Percentiles rank a stretch among this genome's conserved stretches.
Conservation (phyloP, 371 early-diverging fungal genomes). For the Rhizopus arrhizus region DNA sequence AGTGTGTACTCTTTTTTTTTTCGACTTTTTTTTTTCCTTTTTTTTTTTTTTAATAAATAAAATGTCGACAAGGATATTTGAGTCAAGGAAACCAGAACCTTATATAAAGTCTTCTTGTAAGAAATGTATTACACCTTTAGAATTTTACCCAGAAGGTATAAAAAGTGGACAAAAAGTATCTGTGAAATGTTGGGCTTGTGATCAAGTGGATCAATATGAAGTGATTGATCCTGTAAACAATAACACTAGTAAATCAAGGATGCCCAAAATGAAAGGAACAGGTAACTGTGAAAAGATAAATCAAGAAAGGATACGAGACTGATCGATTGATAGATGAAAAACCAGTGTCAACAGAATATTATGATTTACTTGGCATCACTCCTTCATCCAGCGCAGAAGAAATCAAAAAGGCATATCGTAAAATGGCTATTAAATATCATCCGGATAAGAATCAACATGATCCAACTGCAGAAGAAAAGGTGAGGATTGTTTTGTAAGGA, state of each 20-base stretch:
- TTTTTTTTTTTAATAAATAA: conserved; percentile 13
- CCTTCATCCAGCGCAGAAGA: conserved; percentile 57
- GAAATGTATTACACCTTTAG: conserved; percentile 42
- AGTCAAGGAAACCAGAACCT: conserved; percentile 53
- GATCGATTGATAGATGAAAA: conserved; percentile 57
- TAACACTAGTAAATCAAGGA: conserved; percentile 27
- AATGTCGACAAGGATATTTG: conserved; percentile 3
- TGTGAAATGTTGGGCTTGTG: conserved; percentile 61
- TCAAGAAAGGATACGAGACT: not conserved
- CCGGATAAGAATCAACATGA: conserved; percentile 81
- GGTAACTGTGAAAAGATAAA: conserved; percentile 21
- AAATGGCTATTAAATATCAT: conserved; percentile 82
- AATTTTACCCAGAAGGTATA: conserved; percentile 40
- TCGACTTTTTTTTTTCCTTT: conserved; percentile 6
- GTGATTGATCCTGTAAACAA: conserved; percentile 42
- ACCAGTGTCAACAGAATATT: conserved; percentile 77
- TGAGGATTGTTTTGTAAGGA: conserved; percentile 22
- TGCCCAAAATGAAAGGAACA: conserved; percentile 37
- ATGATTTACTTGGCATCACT: conserved; percentile 61
- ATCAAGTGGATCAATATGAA: conserved; percentile 48
- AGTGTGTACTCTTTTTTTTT: not conserved
- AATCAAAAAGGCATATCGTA: conserved; percentile 83
- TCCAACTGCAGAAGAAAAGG: conserved; percentile 79
- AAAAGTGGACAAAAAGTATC: conserved; percentile 33
- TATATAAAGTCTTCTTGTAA: conserved; percentile 50